phyloP scores from a whole-genome alignment of 2,329 filamentous ascomycete genomes.

The Fusarium cyanostomum region DNA sequence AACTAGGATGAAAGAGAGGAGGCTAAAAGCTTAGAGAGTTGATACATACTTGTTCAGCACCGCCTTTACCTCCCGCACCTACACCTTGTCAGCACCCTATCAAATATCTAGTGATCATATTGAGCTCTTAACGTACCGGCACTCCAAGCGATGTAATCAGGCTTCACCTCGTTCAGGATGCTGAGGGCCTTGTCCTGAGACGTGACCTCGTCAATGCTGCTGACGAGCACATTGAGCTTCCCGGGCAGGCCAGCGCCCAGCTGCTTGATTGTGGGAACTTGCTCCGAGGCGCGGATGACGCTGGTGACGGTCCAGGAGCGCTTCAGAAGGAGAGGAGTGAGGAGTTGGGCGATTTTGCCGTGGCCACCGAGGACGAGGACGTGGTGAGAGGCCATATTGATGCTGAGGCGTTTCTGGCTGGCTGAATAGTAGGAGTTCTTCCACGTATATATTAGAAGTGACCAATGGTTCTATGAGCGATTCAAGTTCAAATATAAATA shows the following conservation, averaged over 20 bases:
- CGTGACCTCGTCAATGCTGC: slow-evolving; percentile 76
- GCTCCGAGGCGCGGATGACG: slow-evolving; percentile 77
- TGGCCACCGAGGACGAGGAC: slow-evolving; percentile 83
- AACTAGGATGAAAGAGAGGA: neutral
- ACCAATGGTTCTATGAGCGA: too few species aligned
- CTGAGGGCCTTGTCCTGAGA: slow-evolving; percentile 67
- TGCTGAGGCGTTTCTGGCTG: neutral
- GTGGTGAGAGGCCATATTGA: slow-evolving; percentile 52
- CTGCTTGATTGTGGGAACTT: slow-evolving; percentile 70
- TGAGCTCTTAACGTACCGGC: slow-evolving; percentile 60
- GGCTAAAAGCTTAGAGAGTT: neutral
- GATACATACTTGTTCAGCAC: slow-evolving; percentile 55
- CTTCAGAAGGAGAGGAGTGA: slow-evolving; percentile 79
- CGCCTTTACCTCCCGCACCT: slow-evolving; percentile 70
- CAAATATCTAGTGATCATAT: neutral
- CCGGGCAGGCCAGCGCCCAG: slow-evolving; percentile 68
- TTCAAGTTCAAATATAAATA: too few species aligned
- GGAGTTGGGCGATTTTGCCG: slow-evolving; percentile 78
- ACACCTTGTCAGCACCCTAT: slow-evolving; percentile 14
- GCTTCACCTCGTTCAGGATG: slow-evolving; percentile 68
- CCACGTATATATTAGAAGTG: too few species aligned
- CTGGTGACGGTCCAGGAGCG: slow-evolving; percentile 81
- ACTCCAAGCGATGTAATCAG: slow-evolving; percentile 75
- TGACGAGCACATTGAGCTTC: slow-evolving; percentile 74
- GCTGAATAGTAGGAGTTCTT: too few species aligned